Percentiles rank a stretch among this genome's conserved stretches.
phyloP scores from a whole-genome alignment of 768 basidiomycete species.

The Omphalotus guepiniiformis region DNA sequence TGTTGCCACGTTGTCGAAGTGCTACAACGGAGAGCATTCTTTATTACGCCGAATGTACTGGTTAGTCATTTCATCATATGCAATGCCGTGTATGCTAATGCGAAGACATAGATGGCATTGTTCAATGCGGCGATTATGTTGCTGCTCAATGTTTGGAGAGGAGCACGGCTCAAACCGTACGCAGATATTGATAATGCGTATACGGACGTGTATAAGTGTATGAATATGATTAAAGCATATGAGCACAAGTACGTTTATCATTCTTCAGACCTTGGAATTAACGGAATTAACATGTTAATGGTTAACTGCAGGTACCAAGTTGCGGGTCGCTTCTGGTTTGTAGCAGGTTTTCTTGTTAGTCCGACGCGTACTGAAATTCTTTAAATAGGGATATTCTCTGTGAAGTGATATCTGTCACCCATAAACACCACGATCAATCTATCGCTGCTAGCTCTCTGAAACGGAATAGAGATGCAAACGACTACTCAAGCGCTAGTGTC shows the following conservation, averaged over 20 bases:
- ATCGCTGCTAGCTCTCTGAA: background rate
- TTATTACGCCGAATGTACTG: background rate
- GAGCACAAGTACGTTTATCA: background rate
- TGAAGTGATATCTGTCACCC: constrained; percentile 3
- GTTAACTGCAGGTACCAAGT: background rate
- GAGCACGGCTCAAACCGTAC: background rate
- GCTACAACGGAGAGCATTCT: background rate
- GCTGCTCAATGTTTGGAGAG: background rate
- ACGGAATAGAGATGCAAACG: background rate
- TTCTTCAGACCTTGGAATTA: background rate
- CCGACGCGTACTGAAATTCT: background rate
- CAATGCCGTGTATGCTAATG: too few species aligned
- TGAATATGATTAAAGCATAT: background rate
- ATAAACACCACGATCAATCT: background rate
- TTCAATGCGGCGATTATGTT: background rate
- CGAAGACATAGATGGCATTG: constrained; percentile 3
- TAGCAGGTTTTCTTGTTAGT: too few species aligned
- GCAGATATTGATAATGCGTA: background rate
- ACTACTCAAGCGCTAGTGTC: too few species aligned
- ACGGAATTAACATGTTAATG: background rate
- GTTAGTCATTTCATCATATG: too few species aligned
- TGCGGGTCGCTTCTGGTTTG: background rate
- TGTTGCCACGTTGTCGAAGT: background rate
- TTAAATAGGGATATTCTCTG: background rate
- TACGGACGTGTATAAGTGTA: background rate